Evolutionary conservation across 768 basidiomycete species (phyloP).

Genomic region (Tulasnella sp.): DNA sequence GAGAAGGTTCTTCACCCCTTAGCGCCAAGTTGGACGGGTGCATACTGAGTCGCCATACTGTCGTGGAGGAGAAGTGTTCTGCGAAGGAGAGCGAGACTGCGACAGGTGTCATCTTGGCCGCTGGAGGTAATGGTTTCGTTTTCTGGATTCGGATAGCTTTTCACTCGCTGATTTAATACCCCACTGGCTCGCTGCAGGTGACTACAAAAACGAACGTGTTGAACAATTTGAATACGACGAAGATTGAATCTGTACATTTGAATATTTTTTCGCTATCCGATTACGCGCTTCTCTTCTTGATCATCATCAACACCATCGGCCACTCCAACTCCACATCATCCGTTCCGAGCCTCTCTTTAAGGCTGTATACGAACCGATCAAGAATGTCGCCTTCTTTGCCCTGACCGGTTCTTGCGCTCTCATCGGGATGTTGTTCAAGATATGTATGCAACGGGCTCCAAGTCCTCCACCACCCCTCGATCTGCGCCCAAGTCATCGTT

Average conservation of each 20-base stretch:
- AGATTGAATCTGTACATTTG: background rate
- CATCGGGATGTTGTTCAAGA: conserved; percentile 54
- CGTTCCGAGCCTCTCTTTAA: background rate
- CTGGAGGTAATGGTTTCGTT: background rate
- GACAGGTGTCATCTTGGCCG: conserved; percentile 27
- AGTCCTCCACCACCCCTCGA: conserved; percentile 61
- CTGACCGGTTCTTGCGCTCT: conserved; percentile 29
- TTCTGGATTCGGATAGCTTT: background rate
- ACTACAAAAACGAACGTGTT: conserved; percentile 7
- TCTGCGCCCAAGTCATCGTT: conserved; percentile 54
- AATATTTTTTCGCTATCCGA: background rate
- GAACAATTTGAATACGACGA: conserved; percentile 17
- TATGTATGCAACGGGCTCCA: conserved; percentile 64
- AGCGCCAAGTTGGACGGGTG: conserved; percentile 33
- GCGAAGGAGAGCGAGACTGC: conserved; percentile 36
- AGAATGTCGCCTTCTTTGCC: conserved; percentile 27
- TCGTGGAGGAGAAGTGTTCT: conserved; percentile 31
- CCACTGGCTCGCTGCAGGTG: background rate
- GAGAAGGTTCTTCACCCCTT: background rate
- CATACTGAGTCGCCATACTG: conserved; percentile 31
- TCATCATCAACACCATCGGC: background rate
- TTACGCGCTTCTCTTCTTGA: background rate
- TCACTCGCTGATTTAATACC: background rate
- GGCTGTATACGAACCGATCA: background rate
- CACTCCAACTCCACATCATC: background rate